Evolutionary conservation across 2,329 filamentous ascomycete species (phyloP).

Genomic region (Aureobasidium pullulans): DNA sequence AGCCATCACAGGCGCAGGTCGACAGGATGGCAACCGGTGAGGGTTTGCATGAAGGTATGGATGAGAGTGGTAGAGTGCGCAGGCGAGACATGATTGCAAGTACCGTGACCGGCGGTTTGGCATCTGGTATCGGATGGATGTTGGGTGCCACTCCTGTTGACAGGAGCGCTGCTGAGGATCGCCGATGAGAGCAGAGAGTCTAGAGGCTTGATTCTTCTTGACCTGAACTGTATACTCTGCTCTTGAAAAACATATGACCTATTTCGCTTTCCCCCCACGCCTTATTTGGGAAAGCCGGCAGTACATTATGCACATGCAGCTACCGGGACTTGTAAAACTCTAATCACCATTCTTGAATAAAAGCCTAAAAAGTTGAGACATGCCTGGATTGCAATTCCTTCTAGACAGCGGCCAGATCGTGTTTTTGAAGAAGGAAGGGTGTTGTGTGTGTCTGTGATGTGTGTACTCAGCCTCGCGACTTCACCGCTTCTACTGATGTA

Average conservation of each 20-base stretch:
- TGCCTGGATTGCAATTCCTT: background rate
- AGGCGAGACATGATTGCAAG: conserved; percentile 67
- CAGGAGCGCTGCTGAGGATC: conserved; percentile 5
- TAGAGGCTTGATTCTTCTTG: background rate
- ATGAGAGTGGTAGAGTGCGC: conserved; percentile 40
- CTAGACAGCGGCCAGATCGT: background rate
- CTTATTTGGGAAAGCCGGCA: too few relatives aligned
- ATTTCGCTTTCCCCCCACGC: too few relatives aligned
- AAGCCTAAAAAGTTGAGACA: background rate
- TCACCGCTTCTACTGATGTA: background rate
- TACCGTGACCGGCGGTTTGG: conserved; percentile 55
- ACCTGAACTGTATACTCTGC: too few relatives aligned
- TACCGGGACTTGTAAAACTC: too few relatives aligned
- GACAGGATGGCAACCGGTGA: background rate
- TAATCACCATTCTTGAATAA: background rate
- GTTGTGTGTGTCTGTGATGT: background rate
- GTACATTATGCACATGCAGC: too few relatives aligned
- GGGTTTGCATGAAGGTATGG: conserved; percentile 4
- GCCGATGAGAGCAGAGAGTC: background rate
- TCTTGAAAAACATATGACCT: too few relatives aligned
- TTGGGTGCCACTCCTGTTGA: conserved; percentile 41
- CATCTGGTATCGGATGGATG: conserved; percentile 58
- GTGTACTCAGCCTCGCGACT: background rate
- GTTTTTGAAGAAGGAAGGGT: background rate
- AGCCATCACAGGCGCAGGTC: conserved; percentile 9